Percentiles rank a stretch among this genome's conserved stretches.
phyloP scores from a whole-genome alignment of 2,329 filamentous ascomycete genomes.

The Colletotrichum gloeosporioides region DNA sequence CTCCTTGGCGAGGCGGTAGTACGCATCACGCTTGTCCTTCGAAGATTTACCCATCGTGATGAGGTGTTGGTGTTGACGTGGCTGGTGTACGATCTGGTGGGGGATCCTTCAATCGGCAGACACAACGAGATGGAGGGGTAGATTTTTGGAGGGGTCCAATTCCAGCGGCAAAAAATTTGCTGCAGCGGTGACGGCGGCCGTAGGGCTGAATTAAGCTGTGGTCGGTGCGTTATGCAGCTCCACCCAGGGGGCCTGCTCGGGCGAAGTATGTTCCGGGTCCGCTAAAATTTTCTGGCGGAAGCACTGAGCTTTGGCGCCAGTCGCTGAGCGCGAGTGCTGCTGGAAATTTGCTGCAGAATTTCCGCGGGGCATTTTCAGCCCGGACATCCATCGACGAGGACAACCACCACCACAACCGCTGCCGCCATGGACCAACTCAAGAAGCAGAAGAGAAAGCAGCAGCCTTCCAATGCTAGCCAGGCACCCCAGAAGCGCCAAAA shows the following conservation, averaged over 20 bases:
- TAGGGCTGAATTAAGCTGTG: constrained; percentile 35
- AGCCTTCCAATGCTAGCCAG: not conserved
- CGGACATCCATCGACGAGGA: not conserved
- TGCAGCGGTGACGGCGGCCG: not conserved
- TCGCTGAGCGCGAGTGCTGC: not conserved
- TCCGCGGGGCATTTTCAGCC: not conserved
- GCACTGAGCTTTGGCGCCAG: not conserved
- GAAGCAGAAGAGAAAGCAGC: constrained; percentile 22
- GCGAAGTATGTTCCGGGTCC: constrained; percentile 11
- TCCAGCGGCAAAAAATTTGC: constrained; percentile 21
- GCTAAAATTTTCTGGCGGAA: constrained; percentile 15
- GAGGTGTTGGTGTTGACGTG: not conserved
- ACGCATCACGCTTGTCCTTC: constrained; percentile 97
- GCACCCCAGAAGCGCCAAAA: constrained; percentile 22
- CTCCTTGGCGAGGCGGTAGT: constrained; percentile 97
- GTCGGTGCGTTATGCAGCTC: constrained; percentile 21
- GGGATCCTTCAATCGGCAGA: not conserved
- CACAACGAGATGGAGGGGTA: not conserved
- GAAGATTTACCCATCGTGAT: constrained; percentile 85
- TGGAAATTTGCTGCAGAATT: not conserved
- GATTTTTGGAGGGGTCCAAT: constrained; percentile 12
- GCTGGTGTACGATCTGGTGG: not conserved
- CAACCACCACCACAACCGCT: not conserved
- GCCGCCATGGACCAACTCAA: constrained; percentile 8
- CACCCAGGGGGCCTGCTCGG: not conserved